A percentile compares a stretch with the other conserved stretches of the same genome.
Conservation (phyloP, 768 basidiomycete genomes). For the Boletellus emodensis region DNA sequence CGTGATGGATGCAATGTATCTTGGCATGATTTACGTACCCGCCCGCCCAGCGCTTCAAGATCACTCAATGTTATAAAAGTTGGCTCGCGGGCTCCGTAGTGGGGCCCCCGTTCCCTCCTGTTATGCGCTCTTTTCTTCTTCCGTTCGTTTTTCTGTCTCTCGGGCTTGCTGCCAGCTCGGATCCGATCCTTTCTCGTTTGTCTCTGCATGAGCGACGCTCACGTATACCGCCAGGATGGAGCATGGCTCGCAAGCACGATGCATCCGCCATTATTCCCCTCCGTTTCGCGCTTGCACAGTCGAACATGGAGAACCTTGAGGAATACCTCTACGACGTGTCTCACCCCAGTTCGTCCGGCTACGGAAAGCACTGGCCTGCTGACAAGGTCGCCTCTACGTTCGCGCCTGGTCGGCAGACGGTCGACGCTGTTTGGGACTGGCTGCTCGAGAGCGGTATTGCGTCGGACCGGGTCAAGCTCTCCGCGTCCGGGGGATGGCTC, state of each 20-base stretch:
- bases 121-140: conserved; percentile 21
- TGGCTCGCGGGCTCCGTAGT: neutral
- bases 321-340: conserved; percentile 41
- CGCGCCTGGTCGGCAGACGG: conserved; percentile 36
- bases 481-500: conserved; percentile 37
- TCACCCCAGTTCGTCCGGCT: conserved; percentile 41
- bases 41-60: too few relatives aligned
- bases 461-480: conserved; percentile 31
- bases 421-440: conserved; percentile 40
- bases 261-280: conserved; percentile 36
- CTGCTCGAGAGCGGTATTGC: conserved; percentile 36
- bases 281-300: conserved; percentile 43
- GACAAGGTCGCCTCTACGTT: conserved; percentile 38
- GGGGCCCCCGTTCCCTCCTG: neutral
- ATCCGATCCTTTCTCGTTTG: conserved; percentile 6
- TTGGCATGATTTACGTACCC: too few relatives aligned
- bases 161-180: conserved; percentile 8
- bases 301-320: conserved; percentile 39
- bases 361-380: conserved; percentile 46
- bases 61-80: neutral
- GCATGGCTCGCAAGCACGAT: conserved; percentile 26
- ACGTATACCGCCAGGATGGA: conserved; percentile 38
- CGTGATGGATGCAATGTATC: too few relatives aligned
- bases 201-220: conserved; percentile 28
- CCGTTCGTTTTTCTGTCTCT: conserved; percentile 22